Base-by-base conservation (phyloP, 169 alveolate species). In the Plasmodium coatneyi region DNA sequence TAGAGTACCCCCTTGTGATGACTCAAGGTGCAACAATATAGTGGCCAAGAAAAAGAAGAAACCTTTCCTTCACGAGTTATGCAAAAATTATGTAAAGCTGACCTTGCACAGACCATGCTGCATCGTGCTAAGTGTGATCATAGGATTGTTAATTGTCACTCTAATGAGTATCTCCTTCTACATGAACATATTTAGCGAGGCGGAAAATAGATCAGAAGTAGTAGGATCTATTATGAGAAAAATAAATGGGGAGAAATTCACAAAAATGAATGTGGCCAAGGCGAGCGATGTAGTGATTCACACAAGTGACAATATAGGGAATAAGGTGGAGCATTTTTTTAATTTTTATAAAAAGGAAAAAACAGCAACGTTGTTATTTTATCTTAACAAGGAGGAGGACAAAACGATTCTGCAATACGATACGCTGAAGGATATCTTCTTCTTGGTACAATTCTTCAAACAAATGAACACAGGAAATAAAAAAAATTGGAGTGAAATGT, bases 261-360 rank as follows among this genome's bases (percentile, higher is more conserved):
- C 60, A 12, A 72, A 49, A 74, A 70, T 89, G 28, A 80, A 89
- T 39, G 52, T 89, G 30, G 71, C 43, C 19, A 78, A 78, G 19
- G 72, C 83, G 12, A 66, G 82, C 0, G 76, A 78, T 41, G 41
- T 79, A 19, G 22, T 89, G 49, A 79, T 28, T 56, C 82, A 89
- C 32, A 78, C 94, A 25, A 89, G 72, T 89, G 54, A 79, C 52
- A 16, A 34, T 19, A 34, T 89, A 5, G 94, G 94, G 10, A 56
- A 89, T 14, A 10, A 32, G 7, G 78, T 41, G 2, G 78, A 89
- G 9, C 66, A 89, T 80, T 89, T 89, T 89, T 79, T 79, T 6
- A 80, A 79, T 12, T 56, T 39, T 89, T 89, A 79, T 36, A 80
- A 70, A 41, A 89, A 89, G 52, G 94, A 89, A 30, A 89, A 89